Evolutionary conservation across 192 early-diverging fungal genomes (phyloP), one percentile per base, ranked within the genome.

Genomic region (Podila horticola): DNA sequence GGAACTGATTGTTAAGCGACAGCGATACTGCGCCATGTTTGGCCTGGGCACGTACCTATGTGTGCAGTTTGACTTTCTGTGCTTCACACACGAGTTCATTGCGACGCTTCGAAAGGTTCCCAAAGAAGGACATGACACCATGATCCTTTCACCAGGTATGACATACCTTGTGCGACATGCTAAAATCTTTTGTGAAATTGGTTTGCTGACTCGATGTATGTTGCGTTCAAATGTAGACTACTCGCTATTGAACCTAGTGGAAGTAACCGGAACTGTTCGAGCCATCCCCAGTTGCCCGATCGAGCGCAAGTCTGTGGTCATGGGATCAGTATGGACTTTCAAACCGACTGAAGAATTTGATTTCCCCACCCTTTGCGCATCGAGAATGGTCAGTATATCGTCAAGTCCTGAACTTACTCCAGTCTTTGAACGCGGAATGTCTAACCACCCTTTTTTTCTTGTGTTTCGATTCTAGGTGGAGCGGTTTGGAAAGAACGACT

Each of bases 1-100:
- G 61, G 96, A 97, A 82, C 66, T 96, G 29, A 86, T 97, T 70
- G 89, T 96, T 62, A 97, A 97, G 83, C 87, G 95, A 13, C 96
- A 97, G 82, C 83, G 96, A 12, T 95, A 96, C 68, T 95, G 93
- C 52, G 91, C 92, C 51, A 94, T 92, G 17, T 94, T 95, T 83
- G 94, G 94, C 1, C 75, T 97, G 48, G 96, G 96, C 0, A 95
- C 93, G 5, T 97, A 93, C 66, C 83, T 98, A 45, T 97, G 93
- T 75, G 93, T 93, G 15, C 91, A 93, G 72, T 96, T 93, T 72
- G 94, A 98, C 65, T 97, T 98, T 71, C 82, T 98, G 66, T 94
- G 95, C 84, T 96, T 98, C 69, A 95, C 95, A 12, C 96, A 98
- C 82, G 96, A 97, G 82, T 98, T 94, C 50, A 91, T 97, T 66